phyloP scores from a whole-genome alignment of 345 rosid species.

The Murraya koenigii region DNA sequence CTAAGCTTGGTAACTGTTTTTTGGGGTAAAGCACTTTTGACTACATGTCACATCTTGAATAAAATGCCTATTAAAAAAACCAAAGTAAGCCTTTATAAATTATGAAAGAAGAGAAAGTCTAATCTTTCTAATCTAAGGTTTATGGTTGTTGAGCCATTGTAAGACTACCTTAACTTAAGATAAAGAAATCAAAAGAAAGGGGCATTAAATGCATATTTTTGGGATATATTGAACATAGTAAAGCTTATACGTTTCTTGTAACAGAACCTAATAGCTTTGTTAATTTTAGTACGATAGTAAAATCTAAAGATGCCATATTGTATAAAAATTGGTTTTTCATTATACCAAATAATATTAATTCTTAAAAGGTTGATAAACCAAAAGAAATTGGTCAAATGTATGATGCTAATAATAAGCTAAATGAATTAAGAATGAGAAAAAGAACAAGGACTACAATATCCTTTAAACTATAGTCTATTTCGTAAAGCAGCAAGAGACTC shows the following conservation, averaged over 20 bases:
- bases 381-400: too few species aligned
- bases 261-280: not conserved
- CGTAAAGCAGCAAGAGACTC: not conserved
- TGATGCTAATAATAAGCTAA: not conserved
- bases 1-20: not conserved
- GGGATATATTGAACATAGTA: not conserved
- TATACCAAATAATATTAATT: not conserved
- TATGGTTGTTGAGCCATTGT: not conserved
- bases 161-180: not conserved
- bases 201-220: not conserved
- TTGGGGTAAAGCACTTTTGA: not conserved
- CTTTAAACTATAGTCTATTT: not conserved
- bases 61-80: too few species aligned
- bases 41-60: not conserved
- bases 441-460: not conserved
- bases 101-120: too few species aligned
- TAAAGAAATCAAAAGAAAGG: not conserved
- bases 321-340: not conserved
- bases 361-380: not conserved
- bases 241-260: not conserved
- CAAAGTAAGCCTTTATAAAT: too few species aligned
- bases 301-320: not conserved
- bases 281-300: not conserved
- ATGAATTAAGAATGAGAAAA: not conserved
- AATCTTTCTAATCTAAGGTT: not conserved